These are phyloP conservation scores for Phytophthora cryptogea DNA, from an alignment of 352 stramenopile genomes.

Conservation along the genomic window DNA sequence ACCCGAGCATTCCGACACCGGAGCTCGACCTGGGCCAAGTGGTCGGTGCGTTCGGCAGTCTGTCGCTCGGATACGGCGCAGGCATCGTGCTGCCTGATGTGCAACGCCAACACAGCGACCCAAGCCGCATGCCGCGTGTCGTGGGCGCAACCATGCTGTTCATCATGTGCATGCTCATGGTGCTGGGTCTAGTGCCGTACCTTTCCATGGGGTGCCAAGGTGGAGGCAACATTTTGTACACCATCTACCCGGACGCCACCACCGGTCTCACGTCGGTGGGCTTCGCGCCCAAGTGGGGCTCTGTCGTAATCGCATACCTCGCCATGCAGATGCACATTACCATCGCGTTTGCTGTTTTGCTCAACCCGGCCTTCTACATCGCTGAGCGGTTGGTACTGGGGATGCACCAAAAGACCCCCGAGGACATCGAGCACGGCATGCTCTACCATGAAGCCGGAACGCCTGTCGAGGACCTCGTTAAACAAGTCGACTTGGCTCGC, in stretches of 20 bases:
- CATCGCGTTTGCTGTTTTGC: conserved; percentile 43
- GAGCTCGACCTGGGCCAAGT: conserved; percentile 51
- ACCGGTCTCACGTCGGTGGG: conserved; percentile 33
- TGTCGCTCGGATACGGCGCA: conserved; percentile 60
- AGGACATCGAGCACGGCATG: conserved; percentile 17
- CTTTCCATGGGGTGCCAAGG: conserved; percentile 40
- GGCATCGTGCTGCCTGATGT: conserved; percentile 30
- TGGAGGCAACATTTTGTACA: conserved; percentile 30
- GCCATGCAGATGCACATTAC: conserved; percentile 42
- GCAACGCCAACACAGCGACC: conserved; percentile 31
- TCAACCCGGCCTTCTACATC: conserved; percentile 46
- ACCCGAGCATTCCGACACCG: conserved; percentile 44
- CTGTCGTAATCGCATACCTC: conserved; percentile 30
- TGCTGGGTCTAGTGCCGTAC: conserved; percentile 46
- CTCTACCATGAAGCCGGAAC: conserved; percentile 20
- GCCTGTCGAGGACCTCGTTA: conserved; percentile 13
- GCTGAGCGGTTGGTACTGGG: conserved; percentile 42
- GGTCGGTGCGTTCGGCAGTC: conserved; percentile 53
- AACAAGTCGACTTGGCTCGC: conserved; percentile 14
- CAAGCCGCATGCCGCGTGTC: conserved; percentile 42
- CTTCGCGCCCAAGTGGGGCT: conserved; percentile 26
- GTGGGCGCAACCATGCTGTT: conserved; percentile 48
- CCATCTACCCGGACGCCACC: conserved; percentile 24
- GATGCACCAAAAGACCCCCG: conserved; percentile 28
- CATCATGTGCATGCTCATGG: conserved; percentile 50